Evolutionary conservation across 306 rosid genomes (phyloP).

Genomic region (Adenanthera pavonina): DNA sequence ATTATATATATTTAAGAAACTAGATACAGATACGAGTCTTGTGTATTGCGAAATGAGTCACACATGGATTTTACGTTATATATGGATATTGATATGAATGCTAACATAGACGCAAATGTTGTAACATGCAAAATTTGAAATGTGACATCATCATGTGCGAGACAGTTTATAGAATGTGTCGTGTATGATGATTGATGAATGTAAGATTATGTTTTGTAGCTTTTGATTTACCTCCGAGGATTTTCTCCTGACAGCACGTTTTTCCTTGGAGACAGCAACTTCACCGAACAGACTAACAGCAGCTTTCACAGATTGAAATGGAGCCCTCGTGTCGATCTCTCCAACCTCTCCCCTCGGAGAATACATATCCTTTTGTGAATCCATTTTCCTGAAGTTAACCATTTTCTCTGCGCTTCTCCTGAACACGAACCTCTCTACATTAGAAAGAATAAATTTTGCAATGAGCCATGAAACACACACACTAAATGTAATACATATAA

Average conservation of each 20-base stretch:
- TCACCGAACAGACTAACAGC: constrained; percentile 89
- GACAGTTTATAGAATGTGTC: neutral
- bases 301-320: constrained; percentile 97
- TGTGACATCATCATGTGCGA: neutral
- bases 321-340: constrained; percentile 93
- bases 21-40: too few relatives aligned
- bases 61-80: too few relatives aligned
- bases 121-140: neutral
- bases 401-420: constrained; percentile 45
- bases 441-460: neutral
- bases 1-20: too few relatives aligned
- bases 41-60: too few relatives aligned
- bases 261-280: constrained; percentile 63
- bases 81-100: neutral
- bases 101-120: neutral
- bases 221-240: constrained; percentile 61
- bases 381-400: constrained; percentile 43
- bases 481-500: too few relatives aligned
- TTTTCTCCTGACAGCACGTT: constrained; percentile 51
- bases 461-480: neutral
- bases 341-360: constrained; percentile 86
- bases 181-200: neutral
- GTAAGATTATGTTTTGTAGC: neutral
- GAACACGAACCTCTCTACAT: constrained; percentile 34
- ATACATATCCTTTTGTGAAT: constrained; percentile 27